These are phyloP conservation scores for Dryadomyces quercivorus DNA, from an alignment of 2,329 filamentous ascomycete species.

Conservation along the genomic window DNA sequence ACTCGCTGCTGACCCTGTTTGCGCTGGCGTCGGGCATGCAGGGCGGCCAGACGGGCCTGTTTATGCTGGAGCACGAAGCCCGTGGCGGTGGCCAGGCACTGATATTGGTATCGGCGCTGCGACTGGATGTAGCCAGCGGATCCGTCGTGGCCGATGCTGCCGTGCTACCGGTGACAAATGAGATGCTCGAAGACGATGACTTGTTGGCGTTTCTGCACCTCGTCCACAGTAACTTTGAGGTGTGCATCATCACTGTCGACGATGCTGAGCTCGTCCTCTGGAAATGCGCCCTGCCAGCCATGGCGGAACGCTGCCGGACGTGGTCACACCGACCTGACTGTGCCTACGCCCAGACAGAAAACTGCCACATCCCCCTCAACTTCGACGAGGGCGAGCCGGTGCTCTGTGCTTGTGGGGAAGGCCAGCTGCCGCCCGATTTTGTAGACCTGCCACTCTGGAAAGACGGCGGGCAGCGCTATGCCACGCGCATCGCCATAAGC, in stretches of 20 bases:
- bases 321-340: conserved; percentile 30
- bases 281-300: conserved; percentile 30
- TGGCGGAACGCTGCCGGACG: conserved; percentile 36
- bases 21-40: conserved; percentile 32
- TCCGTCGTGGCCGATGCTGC: conserved; percentile 35
- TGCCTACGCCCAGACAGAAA: conserved; percentile 27
- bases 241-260: conserved; percentile 25
- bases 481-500: conserved; percentile 46
- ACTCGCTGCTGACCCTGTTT: conserved; percentile 34
- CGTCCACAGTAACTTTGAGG: conserved; percentile 21
- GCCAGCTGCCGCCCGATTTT: conserved; percentile 27
- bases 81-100: conserved; percentile 27
- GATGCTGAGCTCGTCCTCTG: conserved; percentile 45
- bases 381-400: conserved; percentile 22
- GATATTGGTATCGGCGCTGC: conserved; percentile 28
- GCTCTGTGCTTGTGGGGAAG: conserved; percentile 34
- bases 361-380: conserved; percentile 25
- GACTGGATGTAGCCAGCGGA: conserved; percentile 28
- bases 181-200: conserved; percentile 17
- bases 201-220: conserved; percentile 27
- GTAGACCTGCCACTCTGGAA: conserved; percentile 30
- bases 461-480: conserved; percentile 23
- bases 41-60: conserved; percentile 30
- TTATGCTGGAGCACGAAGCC: conserved; percentile 25
- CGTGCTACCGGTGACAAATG: conserved; percentile 28